phyloP scores from a whole-genome alignment of 352 stramenopile species.

The Phytophthora macrochlamydospora region DNA sequence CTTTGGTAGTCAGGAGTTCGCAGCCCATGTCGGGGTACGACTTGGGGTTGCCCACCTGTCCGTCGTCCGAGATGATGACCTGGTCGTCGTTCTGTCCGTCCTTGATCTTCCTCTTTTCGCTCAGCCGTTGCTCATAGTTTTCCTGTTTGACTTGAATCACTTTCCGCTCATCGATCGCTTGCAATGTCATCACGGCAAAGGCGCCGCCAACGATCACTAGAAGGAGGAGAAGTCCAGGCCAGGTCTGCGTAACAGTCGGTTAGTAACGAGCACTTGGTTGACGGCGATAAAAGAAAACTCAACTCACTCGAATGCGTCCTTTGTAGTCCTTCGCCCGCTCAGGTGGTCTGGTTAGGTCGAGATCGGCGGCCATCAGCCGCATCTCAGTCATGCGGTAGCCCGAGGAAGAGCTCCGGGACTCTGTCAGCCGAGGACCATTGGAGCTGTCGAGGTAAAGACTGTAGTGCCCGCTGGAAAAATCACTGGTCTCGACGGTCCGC shows the following conservation, averaged over 20 bases:
- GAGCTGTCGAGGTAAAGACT: slow-evolving; percentile 27
- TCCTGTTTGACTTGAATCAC: background rate
- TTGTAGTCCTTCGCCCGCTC: slow-evolving; percentile 71
- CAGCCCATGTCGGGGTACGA: slow-evolving; percentile 54
- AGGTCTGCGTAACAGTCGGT: slow-evolving; percentile 33
- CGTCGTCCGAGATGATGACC: slow-evolving; percentile 54
- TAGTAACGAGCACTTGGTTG: background rate
- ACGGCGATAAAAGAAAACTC: background rate
- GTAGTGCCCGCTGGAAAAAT: slow-evolving; percentile 32
- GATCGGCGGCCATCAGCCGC: slow-evolving; percentile 54
- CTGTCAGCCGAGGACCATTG: slow-evolving; percentile 29
- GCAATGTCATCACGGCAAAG: background rate
- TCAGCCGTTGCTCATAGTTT: slow-evolving; percentile 5
- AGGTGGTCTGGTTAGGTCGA: slow-evolving; percentile 30
- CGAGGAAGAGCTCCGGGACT: slow-evolving; percentile 22
- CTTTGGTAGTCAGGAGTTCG: slow-evolving; percentile 64
- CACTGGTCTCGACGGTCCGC: slow-evolving; percentile 6
- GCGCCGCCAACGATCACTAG: slow-evolving; percentile 21
- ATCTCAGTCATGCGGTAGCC: slow-evolving; percentile 54
- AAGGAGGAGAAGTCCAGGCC: slow-evolving; percentile 58
- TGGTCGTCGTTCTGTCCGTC: slow-evolving; percentile 41
- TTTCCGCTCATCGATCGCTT: slow-evolving; percentile 18
- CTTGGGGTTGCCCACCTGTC: slow-evolving; percentile 58
- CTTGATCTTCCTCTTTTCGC: slow-evolving; percentile 43
- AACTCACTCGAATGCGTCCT: slow-evolving; percentile 50